Conservation (phyloP, 1,284 basidiomycete species). For the Apiotrichum sp. region DNA sequence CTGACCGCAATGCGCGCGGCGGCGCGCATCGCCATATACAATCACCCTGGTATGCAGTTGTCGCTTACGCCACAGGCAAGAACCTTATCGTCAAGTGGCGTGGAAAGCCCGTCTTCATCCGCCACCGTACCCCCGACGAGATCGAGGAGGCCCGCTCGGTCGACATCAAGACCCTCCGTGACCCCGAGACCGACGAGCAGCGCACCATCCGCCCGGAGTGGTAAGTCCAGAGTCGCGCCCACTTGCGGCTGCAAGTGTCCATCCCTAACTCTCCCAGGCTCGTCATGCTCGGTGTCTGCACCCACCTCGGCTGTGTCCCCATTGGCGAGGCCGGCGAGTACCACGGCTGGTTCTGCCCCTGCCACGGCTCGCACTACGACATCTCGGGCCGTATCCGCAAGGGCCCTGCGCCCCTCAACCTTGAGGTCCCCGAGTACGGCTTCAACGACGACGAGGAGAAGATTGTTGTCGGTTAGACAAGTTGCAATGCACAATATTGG, state of each 20-base stretch:
- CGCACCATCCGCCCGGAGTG: constrained; percentile 94
- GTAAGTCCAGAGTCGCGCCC: constrained; percentile 47
- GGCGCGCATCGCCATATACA: too few relatives aligned
- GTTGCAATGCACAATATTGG: constrained; percentile 7
- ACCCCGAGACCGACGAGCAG: constrained; percentile 84
- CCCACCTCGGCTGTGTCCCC: constrained; percentile 97
- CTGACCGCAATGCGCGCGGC: constrained; percentile 24
- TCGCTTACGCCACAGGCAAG: constrained; percentile 28
- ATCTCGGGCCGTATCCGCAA: constrained; percentile 81
- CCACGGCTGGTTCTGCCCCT: constrained; percentile 98
- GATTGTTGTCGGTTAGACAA: constrained; percentile 74
- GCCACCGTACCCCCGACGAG: constrained; percentile 88
- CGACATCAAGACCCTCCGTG: constrained; percentile 82
- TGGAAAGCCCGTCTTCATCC: constrained; percentile 99
- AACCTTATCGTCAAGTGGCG: constrained; percentile 95
- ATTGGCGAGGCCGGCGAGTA: constrained; percentile 97
- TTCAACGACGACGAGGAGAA: constrained; percentile 84
- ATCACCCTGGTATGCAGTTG: too few relatives aligned
- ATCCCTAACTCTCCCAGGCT: constrained; percentile 45
- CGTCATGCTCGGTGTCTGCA: constrained; percentile 96
- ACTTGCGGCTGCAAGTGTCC: not conserved
- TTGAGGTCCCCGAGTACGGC: constrained; percentile 82
- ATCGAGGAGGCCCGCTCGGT: constrained; percentile 84
- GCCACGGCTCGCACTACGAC: constrained; percentile 95
- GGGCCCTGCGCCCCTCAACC: constrained; percentile 91